phyloP scores from a whole-genome alignment of 2,329 filamentous ascomycete genomes.

The Cladophialophora exuberans region DNA sequence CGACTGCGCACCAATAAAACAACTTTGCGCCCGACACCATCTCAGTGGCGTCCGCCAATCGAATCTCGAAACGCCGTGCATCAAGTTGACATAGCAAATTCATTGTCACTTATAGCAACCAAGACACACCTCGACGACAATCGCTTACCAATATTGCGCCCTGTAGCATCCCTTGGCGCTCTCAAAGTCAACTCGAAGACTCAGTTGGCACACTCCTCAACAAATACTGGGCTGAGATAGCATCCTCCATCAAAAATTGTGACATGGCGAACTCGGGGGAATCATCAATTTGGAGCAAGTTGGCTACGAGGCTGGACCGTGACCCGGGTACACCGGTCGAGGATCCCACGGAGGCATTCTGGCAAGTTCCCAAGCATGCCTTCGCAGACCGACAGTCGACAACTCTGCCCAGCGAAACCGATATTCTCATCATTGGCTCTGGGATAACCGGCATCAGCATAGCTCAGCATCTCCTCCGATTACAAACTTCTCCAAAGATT shows the following conservation, averaged over 20 bases:
- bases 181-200: too few species aligned
- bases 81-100: background rate
- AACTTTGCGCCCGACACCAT: conserved; percentile 18
- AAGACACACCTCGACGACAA: too few species aligned
- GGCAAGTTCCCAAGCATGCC: conserved; percentile 36
- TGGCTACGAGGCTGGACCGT: conserved; percentile 21
- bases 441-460: conserved; percentile 42
- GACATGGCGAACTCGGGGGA: conserved; percentile 5
- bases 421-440: conserved; percentile 42
- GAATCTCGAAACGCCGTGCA: background rate
- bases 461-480: conserved; percentile 38
- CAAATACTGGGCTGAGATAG: too few species aligned
- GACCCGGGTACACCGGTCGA: conserved; percentile 43
- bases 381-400: conserved; percentile 31
- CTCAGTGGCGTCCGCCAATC: too few species aligned
- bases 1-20: conserved; percentile 7
- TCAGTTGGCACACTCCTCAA: too few species aligned
- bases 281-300: conserved; percentile 10
- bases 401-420: conserved; percentile 33
- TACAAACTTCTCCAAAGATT: conserved; percentile 34
- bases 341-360: conserved; percentile 43
- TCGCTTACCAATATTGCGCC: too few species aligned
- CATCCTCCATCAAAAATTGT: background rate
- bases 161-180: too few species aligned
- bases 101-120: too few species aligned